Evolutionary conservation across 2,329 filamentous ascomycete species (phyloP).

Genomic region (Colletotrichum sp.): DNA sequence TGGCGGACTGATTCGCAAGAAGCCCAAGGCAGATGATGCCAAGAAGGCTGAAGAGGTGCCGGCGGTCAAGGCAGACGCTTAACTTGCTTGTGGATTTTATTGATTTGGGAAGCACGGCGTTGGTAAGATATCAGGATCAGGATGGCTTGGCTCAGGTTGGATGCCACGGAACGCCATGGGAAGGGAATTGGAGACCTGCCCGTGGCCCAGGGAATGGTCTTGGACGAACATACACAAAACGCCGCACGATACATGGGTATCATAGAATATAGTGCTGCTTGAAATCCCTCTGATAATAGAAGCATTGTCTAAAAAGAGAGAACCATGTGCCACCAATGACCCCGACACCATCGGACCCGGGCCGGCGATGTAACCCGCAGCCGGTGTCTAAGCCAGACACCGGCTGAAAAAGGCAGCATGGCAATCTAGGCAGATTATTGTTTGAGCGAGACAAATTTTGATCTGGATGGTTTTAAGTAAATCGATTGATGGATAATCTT

Average conservation of each 20-base stretch:
- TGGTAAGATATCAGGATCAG: not conserved
- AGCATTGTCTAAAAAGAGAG: not conserved
- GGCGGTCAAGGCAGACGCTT: not conserved
- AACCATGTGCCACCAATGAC: rapidly evolving
- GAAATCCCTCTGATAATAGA: not conserved
- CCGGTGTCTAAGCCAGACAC: rapidly evolving
- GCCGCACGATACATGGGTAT: not conserved
- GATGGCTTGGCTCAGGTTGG: not conserved
- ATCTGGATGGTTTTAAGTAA: rapidly evolving
- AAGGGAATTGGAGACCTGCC: not conserved
- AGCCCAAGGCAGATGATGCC: constrained; percentile 39
- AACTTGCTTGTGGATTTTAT: not conserved
- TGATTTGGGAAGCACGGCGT: not conserved
- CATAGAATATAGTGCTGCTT: not conserved
- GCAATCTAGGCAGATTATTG: not conserved
- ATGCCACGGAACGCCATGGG: not conserved
- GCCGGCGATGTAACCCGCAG: not conserved
- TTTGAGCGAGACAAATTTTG: not conserved
- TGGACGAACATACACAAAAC: not conserved
- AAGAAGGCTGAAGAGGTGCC: not conserved
- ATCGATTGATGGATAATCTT: not conserved
- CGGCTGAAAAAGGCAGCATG: not conserved
- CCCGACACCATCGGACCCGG: not conserved
- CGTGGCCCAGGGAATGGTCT: not conserved
- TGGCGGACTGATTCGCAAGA: constrained; percentile 51